phyloP scores from a whole-genome alignment of 108 stramenopile genomes.

The Nitzschia putrida region DNA sequence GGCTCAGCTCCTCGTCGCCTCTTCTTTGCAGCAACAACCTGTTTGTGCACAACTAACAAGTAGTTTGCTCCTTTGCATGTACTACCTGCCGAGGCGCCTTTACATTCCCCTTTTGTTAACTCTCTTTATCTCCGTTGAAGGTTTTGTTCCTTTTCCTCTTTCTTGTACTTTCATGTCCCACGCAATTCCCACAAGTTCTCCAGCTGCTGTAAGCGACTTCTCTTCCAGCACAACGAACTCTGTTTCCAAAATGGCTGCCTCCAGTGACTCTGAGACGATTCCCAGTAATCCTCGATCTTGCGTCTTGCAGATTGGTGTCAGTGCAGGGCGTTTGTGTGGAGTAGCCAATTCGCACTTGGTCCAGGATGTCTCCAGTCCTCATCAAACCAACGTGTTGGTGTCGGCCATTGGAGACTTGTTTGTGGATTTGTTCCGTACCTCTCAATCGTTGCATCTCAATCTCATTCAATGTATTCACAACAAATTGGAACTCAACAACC shows the following conservation, averaged over 20 bases:
- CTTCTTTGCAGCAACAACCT: no score
- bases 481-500: slow-evolving; percentile 75
- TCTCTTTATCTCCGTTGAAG: no score
- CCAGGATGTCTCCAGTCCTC: neutral
- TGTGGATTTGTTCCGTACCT: slow-evolving; percentile 9
- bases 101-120: no score
- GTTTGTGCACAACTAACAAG: no score
- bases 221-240: neutral
- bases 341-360: slow-evolving; percentile 28
- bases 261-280: neutral
- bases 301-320: slow-evolving; percentile 34
- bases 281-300: slow-evolving; percentile 29
- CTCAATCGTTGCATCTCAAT: slow-evolving; percentile 19
- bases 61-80: no score
- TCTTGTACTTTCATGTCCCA: neutral
- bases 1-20: no score
- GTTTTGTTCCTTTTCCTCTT: neutral
- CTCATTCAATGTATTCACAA: slow-evolving; percentile 43
- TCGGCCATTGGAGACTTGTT: slow-evolving; percentile 27
- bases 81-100: no score
- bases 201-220: neutral
- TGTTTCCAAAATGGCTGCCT: neutral
- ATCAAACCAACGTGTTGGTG: slow-evolving; percentile 9
- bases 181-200: neutral
- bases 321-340: slow-evolving; percentile 27